Evolutionary conservation across 2,329 filamentous ascomycete species (phyloP), one percentile per base, ranked within the genome.

Genomic region (Colletotrichum acutatum): DNA sequence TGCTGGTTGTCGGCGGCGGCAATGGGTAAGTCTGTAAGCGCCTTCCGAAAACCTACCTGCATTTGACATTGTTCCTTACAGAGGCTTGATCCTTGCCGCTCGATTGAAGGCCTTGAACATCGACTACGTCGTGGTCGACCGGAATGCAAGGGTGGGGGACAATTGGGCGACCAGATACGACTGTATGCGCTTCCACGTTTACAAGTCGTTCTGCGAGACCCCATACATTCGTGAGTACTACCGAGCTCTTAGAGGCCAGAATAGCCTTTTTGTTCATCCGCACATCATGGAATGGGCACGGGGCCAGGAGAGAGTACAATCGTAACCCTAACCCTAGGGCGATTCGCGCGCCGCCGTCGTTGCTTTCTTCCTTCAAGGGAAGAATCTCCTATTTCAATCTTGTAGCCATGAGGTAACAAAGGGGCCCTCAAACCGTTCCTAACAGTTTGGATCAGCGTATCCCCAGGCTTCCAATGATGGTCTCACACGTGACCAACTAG

Each of bases 91-190:
- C 8, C 77, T 82, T 1, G 80, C 82, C 0, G 82, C 82, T 0
- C 80, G 83, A 2, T 77, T 85, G 8, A 85, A 85, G 60, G 80
- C 83, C 0, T 54, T 84, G 0, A 78, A 78, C 0, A 78, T 84
- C 0, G 79, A 81, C 9, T 80, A 75, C 52, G 63, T 85, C 19
- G 78, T 85, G n/a, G 65, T 81, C 8, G 83, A 85, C 22, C 76
- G 76, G 6, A 82, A 84, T 22, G 53, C 78, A 2, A 74, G 76
- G 2, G 74, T 80, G 0, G 83, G 83, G 1, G 83, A 85, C 69
- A 84, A 82, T 69, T 85, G 83, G 84, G 76, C 76, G 0, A 69
- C 76, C 4, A 79, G 83, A 1, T 85, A 85, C 60, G 83, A 85
- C 62, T 80, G 74, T 58, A 42, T 84, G 66, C 74, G 75, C n/a